Evolutionary conservation across 2,329 filamentous ascomycete genomes (phyloP).

Genomic region (Lachnellula subtilissima): DNA sequence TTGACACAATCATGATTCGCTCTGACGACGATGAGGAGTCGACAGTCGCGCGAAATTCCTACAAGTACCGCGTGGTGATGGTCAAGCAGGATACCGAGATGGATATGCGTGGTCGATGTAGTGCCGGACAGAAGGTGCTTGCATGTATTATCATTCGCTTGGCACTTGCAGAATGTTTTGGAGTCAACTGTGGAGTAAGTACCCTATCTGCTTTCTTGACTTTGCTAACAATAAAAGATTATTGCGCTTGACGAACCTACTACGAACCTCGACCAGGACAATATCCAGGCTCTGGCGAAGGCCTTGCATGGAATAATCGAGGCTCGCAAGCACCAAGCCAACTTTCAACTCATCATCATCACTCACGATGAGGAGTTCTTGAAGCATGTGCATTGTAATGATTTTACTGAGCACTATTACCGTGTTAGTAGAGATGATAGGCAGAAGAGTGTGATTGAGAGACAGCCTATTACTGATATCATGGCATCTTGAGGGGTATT

Average conservation of each 20-base stretch:
- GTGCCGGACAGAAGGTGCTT: slow-evolving; percentile 92
- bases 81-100: slow-evolving; percentile 95
- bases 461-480: slow-evolving; percentile 36
- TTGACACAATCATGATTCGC: slow-evolving; percentile 92
- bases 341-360: slow-evolving; percentile 98
- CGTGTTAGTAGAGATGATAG: slow-evolving; percentile 75
- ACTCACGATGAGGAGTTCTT: slow-evolving; percentile 98
- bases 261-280: slow-evolving; percentile 92
- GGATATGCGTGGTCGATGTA: slow-evolving; percentile 98
- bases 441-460: slow-evolving; percentile 83
- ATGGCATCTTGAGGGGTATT: neutral
- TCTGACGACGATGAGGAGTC: slow-evolving; percentile 69
- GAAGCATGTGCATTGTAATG: slow-evolving; percentile 85
- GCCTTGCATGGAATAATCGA: slow-evolving; percentile 85
- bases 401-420: slow-evolving; percentile 91
- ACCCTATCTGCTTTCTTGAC: neutral
- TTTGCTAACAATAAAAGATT: slow-evolving; percentile 39
- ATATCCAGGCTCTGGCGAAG: slow-evolving; percentile 83
- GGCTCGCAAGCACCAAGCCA: slow-evolving; percentile 74
- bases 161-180: slow-evolving; percentile 93
- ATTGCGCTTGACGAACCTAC: slow-evolving; percentile 97
- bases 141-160: slow-evolving; percentile 97
- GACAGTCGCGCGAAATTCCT: slow-evolving; percentile 64
- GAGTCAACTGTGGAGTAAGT: slow-evolving; percentile 75
- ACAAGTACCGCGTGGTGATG: slow-evolving; percentile 99